Base-by-base conservation (phyloP, 2,329 filamentous ascomycete species). In the Pseudocercospora macadamiae region DNA sequence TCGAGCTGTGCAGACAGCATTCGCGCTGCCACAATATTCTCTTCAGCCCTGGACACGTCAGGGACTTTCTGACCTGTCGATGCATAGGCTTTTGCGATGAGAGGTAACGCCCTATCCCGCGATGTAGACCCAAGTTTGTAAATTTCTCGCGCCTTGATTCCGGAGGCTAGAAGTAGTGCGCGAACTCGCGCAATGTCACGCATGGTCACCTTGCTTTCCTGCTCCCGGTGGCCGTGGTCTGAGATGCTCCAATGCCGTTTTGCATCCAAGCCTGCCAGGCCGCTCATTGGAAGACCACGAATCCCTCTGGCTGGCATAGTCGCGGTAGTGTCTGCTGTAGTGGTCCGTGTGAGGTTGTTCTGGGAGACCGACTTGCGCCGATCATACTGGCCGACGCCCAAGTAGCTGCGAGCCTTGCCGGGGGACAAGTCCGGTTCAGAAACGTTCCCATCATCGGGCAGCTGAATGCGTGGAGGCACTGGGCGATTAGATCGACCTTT, bases 121-220 rank as follows among this genome's bases (percentile, higher is more conserved):
- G 71, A 63, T 32, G 80, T 79, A 44, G 87, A 76, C 3, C 89
- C 86, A 47, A 88, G 84, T 3, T 86, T 83, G 25, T 82, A 81
- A 55, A 97, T 90, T 70, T 95, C 90, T 68, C 87, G 87, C 0
- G 93, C 93, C 76, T 96, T 96, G 70, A 97, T 87, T n/a, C 92
- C 93, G 0, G 91, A 91, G 63, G 88, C 89, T 19, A 96, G 80
- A 37, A 96, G 84, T 7, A 96, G 80, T 0, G 91, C 85, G 57
- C 86, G 84, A 2, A 93, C 82, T n/a, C 91, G 87, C 14, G 89
- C 89, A 54, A 96, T 83, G 66, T 97, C 93, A n/a, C 85, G 84
- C 66, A 83, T 86, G 8, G 82, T 86, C 26, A 89, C 73, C 9
- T 71, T 57, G 74, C 70, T 53, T 16, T 3, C 71, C 66, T 73